These are phyloP conservation scores for Lasiodiplodia sp. DNA, from an alignment of 2,329 filamentous ascomycete genomes.

Conservation along the genomic window DNA sequence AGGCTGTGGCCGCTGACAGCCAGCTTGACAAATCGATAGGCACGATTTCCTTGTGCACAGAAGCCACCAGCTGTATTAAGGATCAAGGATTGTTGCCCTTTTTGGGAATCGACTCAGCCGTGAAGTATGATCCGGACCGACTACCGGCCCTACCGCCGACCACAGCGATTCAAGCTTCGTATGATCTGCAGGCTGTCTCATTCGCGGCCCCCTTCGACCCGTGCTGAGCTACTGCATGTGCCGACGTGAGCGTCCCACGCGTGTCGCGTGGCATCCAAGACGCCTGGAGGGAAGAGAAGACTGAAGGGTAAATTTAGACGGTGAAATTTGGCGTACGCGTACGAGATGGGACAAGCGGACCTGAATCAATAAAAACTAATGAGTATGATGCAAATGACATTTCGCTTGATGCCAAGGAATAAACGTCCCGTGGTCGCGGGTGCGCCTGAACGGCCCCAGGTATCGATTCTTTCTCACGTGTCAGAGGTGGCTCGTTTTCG, in stretches of 20 bases:
- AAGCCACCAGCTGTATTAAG: constrained; percentile 27
- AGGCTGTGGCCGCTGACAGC: constrained; percentile 4
- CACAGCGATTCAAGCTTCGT: constrained; percentile 28
- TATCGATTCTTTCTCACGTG: constrained; percentile 23
- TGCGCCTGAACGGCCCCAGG: constrained; percentile 26
- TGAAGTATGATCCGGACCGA: constrained; percentile 24
- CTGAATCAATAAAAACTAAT: constrained; percentile 25
- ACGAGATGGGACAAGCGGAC: constrained; percentile 16
- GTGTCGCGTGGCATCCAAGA: constrained; percentile 10
- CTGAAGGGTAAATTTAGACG: constrained; percentile 15
- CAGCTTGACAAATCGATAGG: constrained; percentile 20
- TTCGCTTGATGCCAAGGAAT: constrained; percentile 28
- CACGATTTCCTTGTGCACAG: constrained; percentile 5
- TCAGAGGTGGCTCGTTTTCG: constrained; percentile 19
- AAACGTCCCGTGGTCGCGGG: constrained; percentile 4
- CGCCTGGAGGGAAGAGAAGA: neutral
- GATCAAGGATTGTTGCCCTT: constrained; percentile 22
- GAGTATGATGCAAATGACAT: constrained; percentile 25
- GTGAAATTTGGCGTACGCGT: constrained; percentile 24
- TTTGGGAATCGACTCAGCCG: constrained; percentile 24
- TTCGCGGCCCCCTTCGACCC: constrained; percentile 24
- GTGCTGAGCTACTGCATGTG: constrained; percentile 24
- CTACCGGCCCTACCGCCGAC: constrained; percentile 22
- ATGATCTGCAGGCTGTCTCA: constrained; percentile 22
- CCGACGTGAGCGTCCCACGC: constrained; percentile 10